These are phyloP conservation scores for Erodium texanum DNA, from an alignment of 441 rosid genomes.

Conservation along the genomic window DNA sequence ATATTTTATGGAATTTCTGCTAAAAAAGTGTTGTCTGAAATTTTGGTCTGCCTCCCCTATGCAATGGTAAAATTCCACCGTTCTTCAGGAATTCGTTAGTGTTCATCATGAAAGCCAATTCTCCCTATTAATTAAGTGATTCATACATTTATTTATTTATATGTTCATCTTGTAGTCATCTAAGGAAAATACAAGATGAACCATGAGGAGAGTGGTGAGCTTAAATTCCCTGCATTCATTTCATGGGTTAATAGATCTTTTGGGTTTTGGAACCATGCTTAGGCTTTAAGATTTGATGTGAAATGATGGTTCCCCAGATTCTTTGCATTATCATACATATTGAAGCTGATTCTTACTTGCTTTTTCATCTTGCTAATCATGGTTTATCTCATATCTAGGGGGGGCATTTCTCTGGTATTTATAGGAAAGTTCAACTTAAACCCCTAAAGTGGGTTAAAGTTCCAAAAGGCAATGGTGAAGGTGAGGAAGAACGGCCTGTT, in stretches of 20 bases:
- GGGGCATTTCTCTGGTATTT: constrained; percentile 99
- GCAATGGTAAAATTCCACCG: neutral
- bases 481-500: constrained; percentile 84
- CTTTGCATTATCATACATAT: neutral
- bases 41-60: neutral
- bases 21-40: neutral
- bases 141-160: neutral
- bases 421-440: constrained; percentile 97
- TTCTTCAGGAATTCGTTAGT: neutral
- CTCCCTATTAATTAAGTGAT: neutral
- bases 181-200: neutral
- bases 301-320: neutral
- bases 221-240: neutral
- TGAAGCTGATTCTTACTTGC: neutral
- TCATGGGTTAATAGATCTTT: neutral
- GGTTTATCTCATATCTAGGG: constrained; percentile 48
- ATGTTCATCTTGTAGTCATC: too few relatives aligned
- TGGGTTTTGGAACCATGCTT: neutral
- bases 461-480: constrained; percentile 67
- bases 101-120: neutral
- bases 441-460: constrained; percentile 92
- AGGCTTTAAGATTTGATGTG: neutral
- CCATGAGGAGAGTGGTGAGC: neutral
- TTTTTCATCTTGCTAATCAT: constrained; percentile 2
- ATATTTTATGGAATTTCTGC: neutral